Evolutionary conservation across 2,329 filamentous ascomycete genomes (phyloP), one percentile per base, ranked within the genome.

Genomic region (Aspergillus intermedius): DNA sequence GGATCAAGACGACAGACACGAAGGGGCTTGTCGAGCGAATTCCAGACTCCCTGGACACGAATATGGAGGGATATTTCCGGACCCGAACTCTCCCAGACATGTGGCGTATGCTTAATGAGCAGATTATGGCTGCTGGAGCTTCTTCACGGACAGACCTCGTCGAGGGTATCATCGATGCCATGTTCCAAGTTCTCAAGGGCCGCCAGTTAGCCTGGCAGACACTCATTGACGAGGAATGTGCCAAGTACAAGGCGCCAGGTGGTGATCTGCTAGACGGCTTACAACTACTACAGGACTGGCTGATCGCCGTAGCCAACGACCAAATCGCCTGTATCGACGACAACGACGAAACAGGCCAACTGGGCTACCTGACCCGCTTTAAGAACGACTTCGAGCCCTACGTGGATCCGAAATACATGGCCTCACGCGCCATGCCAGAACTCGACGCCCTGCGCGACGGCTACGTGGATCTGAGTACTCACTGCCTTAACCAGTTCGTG

Each of bases 291-390:
- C 81, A 84, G 63, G 93, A 98, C 72, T 98, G 91, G 90, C 84
- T 98, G 48, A 84, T 98, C 46, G 91, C 93, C 42, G 89, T 94
- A 49, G 93, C 94, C 58, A 98, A 98, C 72, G 93, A 98, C 71
- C 93, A 98, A 69, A 97, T 98, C 65, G 91, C 91, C 49, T 96
- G 90, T 69, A 95, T 98, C 62, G 93, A 97, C 67, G 94, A 97
- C 66, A 82, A 81, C 51, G 72, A 79, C 63, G 86, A 86, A 57
- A 86, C 88, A 52, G 86, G 88, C 46, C 83, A 86, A 28, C 75
- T 87, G 22, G 88, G 87, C 25, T 96, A 96, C 72, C 79, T 97
- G 44, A 85, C 88, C 3, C 85, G 86, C 61, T 96, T 96, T 80
- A 83, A 83, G 58, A 82, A 84, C 58, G 88, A 93, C 62, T 86